Percentiles rank a stretch among this genome's conserved stretches.
Evolutionary conservation across 2,329 filamentous ascomycete genomes (phyloP).

Genomic region (Pezizomycotina sp.): DNA sequence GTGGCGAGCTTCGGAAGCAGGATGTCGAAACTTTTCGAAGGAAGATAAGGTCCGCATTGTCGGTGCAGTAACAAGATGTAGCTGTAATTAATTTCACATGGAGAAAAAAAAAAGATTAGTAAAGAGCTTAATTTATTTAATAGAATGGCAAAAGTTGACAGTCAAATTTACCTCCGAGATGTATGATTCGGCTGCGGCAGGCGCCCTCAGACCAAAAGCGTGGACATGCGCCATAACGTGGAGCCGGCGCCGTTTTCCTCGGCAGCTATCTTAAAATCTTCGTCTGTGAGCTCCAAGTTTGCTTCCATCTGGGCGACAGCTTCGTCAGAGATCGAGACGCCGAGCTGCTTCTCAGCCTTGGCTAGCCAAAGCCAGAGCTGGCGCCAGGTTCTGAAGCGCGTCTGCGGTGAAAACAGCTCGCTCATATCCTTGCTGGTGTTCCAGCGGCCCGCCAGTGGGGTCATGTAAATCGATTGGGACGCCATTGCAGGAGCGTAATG

Average conservation of each 20-base stretch:
- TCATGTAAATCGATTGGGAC: too few relatives aligned
- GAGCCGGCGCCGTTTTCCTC: constrained; percentile 53
- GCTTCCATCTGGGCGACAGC: constrained; percentile 61
- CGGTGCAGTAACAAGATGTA: constrained; percentile 44
- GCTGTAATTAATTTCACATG: constrained; percentile 18
- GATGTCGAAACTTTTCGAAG: constrained; percentile 56
- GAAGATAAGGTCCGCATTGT: constrained; percentile 65
- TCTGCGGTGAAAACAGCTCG: constrained; percentile 60
- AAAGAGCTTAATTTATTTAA: constrained; percentile 2
- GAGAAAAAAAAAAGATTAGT: neutral
- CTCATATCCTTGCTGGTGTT: constrained; percentile 65
- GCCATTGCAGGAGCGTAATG: too few relatives aligned
- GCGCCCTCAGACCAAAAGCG: constrained; percentile 55
- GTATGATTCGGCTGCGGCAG: constrained; percentile 67
- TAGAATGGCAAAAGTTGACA: constrained; percentile 12
- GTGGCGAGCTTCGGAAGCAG: constrained; percentile 61
- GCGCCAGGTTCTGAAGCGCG: constrained; percentile 62
- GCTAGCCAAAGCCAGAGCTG: constrained; percentile 74
- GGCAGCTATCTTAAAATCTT: constrained; percentile 57
- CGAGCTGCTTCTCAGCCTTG: constrained; percentile 64
- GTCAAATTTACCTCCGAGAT: constrained; percentile 35
- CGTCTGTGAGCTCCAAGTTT: constrained; percentile 58
- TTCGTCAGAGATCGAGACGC: constrained; percentile 54
- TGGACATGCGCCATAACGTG: constrained; percentile 53
- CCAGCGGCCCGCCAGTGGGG: too few relatives aligned